Percentiles rank a stretch among this genome's conserved stretches.
Evolutionary conservation across 2,329 filamentous ascomycete genomes (phyloP).

Genomic region (Kalaharituber pfeilii): DNA sequence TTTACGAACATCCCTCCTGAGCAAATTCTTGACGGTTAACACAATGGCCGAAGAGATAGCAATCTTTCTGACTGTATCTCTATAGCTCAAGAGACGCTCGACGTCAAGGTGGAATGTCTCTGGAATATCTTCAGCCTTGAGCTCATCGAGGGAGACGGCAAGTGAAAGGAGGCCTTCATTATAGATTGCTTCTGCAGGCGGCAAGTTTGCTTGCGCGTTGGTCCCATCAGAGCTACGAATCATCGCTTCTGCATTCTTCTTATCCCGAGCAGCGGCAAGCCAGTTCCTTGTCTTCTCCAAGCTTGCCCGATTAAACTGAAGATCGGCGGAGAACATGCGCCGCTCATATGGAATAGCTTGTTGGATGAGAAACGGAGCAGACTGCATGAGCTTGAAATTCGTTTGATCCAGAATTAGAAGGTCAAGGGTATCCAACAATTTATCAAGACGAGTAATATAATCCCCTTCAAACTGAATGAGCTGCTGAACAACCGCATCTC

Average conservation of each 20-base stretch:
- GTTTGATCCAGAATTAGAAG: constrained; percentile 64
- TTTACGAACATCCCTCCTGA: constrained; percentile 61
- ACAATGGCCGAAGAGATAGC: constrained; percentile 58
- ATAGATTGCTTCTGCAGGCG: constrained; percentile 53
- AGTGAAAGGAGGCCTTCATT: constrained; percentile 58
- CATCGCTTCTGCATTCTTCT: constrained; percentile 47
- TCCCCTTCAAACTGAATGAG: constrained; percentile 46
- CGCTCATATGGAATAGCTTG: constrained; percentile 57
- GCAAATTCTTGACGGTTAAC: constrained; percentile 63
- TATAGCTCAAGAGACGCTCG: constrained; percentile 42
- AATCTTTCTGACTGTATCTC: constrained; percentile 43
- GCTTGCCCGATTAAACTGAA: constrained; percentile 39
- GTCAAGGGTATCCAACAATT: constrained; percentile 58
- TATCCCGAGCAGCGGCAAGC: constrained; percentile 47
- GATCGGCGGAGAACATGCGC: constrained; percentile 49
- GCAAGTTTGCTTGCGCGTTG: constrained; percentile 43
- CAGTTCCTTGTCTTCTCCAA: constrained; percentile 45
- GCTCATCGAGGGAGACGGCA: constrained; percentile 47
- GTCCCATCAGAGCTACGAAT: constrained; percentile 52
- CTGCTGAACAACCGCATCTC: constrained; percentile 58
- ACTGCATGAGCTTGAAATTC: constrained; percentile 59
- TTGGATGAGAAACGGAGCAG: constrained; percentile 52
- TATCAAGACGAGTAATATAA: constrained; percentile 59
- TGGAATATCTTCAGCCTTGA: constrained; percentile 41
- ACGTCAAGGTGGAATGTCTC: constrained; percentile 58